phyloP scores from a whole-genome alignment of 176 grass and related monocot species.

The Triticum turgidum region DNA sequence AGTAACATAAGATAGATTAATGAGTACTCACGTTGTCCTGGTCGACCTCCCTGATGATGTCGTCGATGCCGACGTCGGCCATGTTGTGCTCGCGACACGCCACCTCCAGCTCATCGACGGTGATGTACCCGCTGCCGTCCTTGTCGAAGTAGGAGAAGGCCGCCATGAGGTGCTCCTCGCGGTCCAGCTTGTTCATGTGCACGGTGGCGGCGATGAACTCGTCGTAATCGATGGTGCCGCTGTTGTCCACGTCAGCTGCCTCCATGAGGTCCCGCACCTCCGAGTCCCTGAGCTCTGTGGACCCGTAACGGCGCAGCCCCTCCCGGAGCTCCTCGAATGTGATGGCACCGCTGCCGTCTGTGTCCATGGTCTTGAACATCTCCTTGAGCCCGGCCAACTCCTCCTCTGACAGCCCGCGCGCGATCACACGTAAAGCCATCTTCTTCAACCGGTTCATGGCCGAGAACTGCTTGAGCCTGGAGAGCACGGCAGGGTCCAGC shows the following conservation, averaged over 20 bases:
- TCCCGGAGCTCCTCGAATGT: conserved; percentile 76
- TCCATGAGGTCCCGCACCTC: conserved; percentile 68
- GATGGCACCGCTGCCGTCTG: conserved; percentile 61
- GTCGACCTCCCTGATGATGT: conserved; percentile 74
- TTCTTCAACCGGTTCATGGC: conserved; percentile 69
- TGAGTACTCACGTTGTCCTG: conserved; percentile 53
- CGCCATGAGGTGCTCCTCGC: conserved; percentile 62
- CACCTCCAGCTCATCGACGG: conserved; percentile 76
- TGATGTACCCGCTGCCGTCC: conserved; percentile 80
- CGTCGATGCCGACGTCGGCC: conserved; percentile 56
- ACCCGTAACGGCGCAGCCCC: conserved; percentile 43
- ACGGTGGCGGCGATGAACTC: conserved; percentile 75
- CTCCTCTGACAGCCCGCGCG: conserved; percentile 53
- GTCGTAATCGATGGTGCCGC: conserved; percentile 69
- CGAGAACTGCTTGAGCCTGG: conserved; percentile 64
- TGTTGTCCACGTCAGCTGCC: conserved; percentile 63
- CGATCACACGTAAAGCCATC: conserved; percentile 67
- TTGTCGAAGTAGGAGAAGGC: conserved; percentile 87
- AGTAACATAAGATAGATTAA: no score
- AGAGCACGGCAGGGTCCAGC: conserved; percentile 54
- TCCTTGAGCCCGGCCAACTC: conserved; percentile 69
- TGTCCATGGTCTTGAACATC: conserved; percentile 79
- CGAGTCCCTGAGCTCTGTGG: conserved; percentile 41
- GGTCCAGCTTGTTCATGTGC: conserved; percentile 76
- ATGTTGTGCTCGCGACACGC: conserved; percentile 82